Base-by-base conservation (phyloP, 2,329 filamentous ascomycete species). In the Talaromyces amestolkiae region DNA sequence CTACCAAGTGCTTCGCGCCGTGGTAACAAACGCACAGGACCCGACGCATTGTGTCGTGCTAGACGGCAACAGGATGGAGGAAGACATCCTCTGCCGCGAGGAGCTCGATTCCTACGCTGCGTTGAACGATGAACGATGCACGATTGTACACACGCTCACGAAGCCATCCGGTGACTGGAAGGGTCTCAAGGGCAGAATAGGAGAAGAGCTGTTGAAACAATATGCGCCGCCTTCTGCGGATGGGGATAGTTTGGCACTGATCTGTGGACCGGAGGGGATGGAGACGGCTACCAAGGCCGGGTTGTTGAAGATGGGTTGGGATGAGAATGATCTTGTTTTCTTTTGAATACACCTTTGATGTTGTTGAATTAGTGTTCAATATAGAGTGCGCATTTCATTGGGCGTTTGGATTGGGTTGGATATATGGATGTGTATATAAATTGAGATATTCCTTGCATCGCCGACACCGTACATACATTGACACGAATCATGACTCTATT, bases 51-150 rank as follows among this genome's bases (percentile, higher is more conserved):
- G 92, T 72, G 78, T 90, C 1, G 83, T 97, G 0, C 80, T 97
- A 0, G 84, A 96, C 72, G 92, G 92, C 0, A 97, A 97, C 71
- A 82, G 91, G 13, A 73, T 83, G 7, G 86, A 91, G 62, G 88
- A 90, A 68, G 93, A 97, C 74, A 96, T 97, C n/a, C 81, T 97
- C 0, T 93, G 91, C 73, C 86, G 84, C 67, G 78, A 82, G 1
- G 91, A 96, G 65, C 81, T 97, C 3, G 92, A 96, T 72, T 73
- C 66, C 0, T 83, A 93, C 71, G 84, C 83, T 0, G 75, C 70
- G 2, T 79, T 78, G 0, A 86, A 89, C 62, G 75, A 77, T 22
- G 66, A 66, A 24, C 84, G 83, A 70, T 92, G 87, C 68, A 85
- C 82, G 65, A 74, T 96, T 13, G 70, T 92, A 6, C 86, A 96